Evolutionary conservation across 192 early-diverging fungal genomes (phyloP).

Genomic region (Spinellus fusiger): DNA sequence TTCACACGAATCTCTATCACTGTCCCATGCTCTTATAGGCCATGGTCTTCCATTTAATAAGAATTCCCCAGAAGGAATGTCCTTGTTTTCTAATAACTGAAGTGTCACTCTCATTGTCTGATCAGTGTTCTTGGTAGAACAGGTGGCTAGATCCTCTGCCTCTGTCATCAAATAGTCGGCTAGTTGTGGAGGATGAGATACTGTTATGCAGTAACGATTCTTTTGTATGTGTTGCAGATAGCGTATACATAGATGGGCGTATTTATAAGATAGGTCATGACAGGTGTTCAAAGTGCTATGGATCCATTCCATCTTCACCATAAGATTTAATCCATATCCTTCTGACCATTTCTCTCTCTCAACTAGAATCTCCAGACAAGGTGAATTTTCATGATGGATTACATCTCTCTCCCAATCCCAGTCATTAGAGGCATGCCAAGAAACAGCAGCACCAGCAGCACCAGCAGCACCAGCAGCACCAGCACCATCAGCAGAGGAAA

Average conservation of each 20-base stretch:
- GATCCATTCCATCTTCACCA: neutral
- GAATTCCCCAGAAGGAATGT: neutral
- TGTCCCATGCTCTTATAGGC: neutral
- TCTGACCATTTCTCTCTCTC: neutral
- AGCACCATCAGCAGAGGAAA: too few species aligned
- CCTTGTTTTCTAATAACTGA: neutral
- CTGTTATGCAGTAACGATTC: neutral
- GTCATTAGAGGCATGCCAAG: neutral
- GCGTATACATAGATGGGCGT: neutral
- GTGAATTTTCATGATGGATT: neutral
- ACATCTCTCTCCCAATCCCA: neutral
- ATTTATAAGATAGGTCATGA: neutral
- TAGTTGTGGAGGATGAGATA: neutral
- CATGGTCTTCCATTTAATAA: neutral
- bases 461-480: too few species aligned
- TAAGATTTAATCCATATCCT: neutral
- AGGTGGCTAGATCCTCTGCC: neutral
- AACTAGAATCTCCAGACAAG: neutral
- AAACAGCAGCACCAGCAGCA: too few species aligned
- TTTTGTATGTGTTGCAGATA: neutral
- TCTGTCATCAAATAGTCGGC: neutral
- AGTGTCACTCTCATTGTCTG: neutral
- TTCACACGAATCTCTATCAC: too few species aligned
- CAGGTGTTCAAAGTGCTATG: neutral
- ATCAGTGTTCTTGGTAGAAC: neutral